phyloP scores from a whole-genome alignment of 1,284 basidiomycete species.

The Anthracocystis panici-leucophaei region DNA sequence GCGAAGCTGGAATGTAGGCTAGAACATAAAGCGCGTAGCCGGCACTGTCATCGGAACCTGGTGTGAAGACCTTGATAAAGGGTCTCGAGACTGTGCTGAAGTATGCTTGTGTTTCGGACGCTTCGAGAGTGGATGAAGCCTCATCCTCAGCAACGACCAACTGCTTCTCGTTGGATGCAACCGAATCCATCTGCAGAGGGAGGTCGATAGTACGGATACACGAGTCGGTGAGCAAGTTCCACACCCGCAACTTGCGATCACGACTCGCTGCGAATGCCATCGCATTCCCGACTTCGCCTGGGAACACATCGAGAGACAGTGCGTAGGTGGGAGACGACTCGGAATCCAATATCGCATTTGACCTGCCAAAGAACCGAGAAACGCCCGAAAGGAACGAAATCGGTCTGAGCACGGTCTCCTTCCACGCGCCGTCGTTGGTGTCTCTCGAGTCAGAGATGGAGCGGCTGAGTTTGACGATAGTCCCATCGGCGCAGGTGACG shows the following conservation, averaged over 20 bases:
- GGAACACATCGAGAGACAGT: constrained; percentile 51
- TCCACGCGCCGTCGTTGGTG: constrained; percentile 49
- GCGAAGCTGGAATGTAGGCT: constrained; percentile 60
- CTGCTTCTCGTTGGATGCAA: constrained; percentile 27
- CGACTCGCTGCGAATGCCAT: constrained; percentile 60
- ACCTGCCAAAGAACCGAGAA: constrained; percentile 59
- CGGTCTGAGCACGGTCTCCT: constrained; percentile 53
- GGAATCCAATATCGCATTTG: constrained; percentile 36
- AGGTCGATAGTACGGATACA: constrained; percentile 64
- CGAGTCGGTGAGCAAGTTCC: constrained; percentile 63
- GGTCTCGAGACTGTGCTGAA: constrained; percentile 48
- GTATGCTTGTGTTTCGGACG: constrained; percentile 32
- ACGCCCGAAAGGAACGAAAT: constrained; percentile 61
- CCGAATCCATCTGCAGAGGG: constrained; percentile 39
- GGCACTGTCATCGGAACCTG: constrained; percentile 37
- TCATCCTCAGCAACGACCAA: constrained; percentile 37
- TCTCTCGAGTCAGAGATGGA: constrained; percentile 19
- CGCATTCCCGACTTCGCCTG: constrained; percentile 39
- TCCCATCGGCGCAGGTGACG: constrained; percentile 61
- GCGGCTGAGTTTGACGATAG: constrained; percentile 58
- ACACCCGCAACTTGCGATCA: constrained; percentile 65
- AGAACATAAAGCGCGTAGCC: constrained; percentile 54
- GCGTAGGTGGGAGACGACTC: constrained; percentile 51
- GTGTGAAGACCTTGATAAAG: constrained; percentile 49
- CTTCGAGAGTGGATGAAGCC: not conserved